phyloP scores from a whole-genome alignment of 1,284 basidiomycete species.

The Cutaneotrichosporon sp. region DNA sequence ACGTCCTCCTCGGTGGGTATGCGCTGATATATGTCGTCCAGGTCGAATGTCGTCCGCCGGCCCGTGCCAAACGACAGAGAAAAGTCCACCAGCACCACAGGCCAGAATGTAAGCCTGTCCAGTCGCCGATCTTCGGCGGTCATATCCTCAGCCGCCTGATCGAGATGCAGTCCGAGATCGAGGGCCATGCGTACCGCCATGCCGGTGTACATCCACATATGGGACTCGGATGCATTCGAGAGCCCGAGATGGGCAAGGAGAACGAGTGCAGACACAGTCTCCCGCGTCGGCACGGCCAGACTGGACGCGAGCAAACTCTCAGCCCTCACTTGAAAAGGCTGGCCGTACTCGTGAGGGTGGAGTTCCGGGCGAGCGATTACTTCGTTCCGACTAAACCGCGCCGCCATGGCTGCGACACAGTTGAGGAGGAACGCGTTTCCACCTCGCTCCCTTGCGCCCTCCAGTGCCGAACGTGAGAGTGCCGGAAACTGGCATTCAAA shows the following conservation, averaged over 20 bases:
- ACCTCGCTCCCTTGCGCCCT: not conserved
- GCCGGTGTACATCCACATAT: conserved; percentile 28
- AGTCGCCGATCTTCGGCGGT: conserved; percentile 6
- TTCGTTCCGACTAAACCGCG: conserved; percentile 26
- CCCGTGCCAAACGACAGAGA: conserved; percentile 13
- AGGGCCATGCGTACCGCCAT: conserved; percentile 30
- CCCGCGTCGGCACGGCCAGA: conserved; percentile 24
- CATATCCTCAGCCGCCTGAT: conserved; percentile 5
- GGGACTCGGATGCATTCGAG: conserved; percentile 27
- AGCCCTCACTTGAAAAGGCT: conserved; percentile 5
- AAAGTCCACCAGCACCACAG: conserved; percentile 10
- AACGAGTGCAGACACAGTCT: conserved; percentile 24
- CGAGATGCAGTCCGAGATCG: conserved; percentile 24
- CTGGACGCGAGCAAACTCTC: conserved; percentile 26
- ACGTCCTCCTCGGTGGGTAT: conserved; percentile 8
- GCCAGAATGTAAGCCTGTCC: conserved; percentile 15
- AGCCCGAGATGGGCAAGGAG: conserved; percentile 26
- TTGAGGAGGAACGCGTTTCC: conserved; percentile 25
- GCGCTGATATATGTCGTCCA: conserved; percentile 12
- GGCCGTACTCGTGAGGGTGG: conserved; percentile 12
- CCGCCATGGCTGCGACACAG: conserved; percentile 25
- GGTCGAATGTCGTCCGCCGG: conserved; percentile 9
- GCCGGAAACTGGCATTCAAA: conserved; percentile 27
- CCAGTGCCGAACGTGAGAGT: not conserved
- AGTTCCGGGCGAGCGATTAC: conserved; percentile 18